These are phyloP conservation scores for Pistacia atlantica DNA, from an alignment of 345 rosid species.

Conservation along the genomic window DNA sequence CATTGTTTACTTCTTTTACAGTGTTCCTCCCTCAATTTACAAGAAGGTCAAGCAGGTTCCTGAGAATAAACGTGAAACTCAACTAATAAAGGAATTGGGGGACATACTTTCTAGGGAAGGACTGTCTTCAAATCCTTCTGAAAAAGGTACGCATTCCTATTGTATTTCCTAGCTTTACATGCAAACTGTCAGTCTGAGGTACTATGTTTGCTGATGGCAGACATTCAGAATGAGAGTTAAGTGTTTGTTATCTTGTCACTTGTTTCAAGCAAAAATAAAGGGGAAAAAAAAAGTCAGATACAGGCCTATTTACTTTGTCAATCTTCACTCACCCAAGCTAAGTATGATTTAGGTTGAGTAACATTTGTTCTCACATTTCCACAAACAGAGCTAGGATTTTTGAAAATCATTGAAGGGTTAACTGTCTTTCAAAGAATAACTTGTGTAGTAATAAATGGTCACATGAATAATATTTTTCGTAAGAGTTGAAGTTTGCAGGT, in stretches of 20 bases:
- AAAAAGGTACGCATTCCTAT: constrained; percentile 56
- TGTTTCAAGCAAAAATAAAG: neutral
- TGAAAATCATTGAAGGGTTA: neutral
- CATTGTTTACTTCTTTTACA: constrained; percentile 32
- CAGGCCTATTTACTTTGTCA: neutral
- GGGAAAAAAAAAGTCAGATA: neutral
- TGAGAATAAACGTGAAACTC: constrained; percentile 80
- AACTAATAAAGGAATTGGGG: constrained; percentile 76
- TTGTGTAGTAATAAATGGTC: neutral
- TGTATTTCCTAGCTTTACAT: constrained; percentile 16
- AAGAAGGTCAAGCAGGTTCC: constrained; percentile 84
- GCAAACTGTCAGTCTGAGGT: neutral
- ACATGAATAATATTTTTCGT: neutral
- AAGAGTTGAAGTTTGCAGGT: neutral
- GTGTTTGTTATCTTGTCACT: neutral
- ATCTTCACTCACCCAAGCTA: neutral
- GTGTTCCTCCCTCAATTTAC: constrained; percentile 80
- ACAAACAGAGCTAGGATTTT: neutral
- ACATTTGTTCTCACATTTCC: neutral
- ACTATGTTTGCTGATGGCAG: neutral
- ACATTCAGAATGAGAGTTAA: neutral
- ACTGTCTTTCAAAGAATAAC: neutral
- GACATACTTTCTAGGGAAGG: constrained; percentile 89
- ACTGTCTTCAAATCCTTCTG: constrained; percentile 76
- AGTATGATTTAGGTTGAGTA: neutral